Evolutionary conservation across 148 eudicot genomes (phyloP).

Genomic region (Rhododendron simsii): DNA sequence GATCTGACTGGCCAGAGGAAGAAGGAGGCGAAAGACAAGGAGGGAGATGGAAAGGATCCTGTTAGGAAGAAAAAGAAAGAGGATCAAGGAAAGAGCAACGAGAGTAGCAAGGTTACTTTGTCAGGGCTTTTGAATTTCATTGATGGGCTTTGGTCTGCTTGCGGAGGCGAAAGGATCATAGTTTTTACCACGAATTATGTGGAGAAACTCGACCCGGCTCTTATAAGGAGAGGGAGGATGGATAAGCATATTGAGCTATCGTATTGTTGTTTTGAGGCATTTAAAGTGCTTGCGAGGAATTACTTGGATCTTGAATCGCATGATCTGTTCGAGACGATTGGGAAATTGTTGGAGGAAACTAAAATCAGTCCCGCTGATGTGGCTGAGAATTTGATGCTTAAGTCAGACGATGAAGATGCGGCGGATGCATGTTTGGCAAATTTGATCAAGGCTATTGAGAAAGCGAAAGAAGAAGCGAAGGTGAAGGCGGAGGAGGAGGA

Average conservation of each 20-base stretch:
- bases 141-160: constrained; percentile 60
- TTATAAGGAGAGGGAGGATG: constrained; percentile 50
- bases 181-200: constrained; percentile 49
- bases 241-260: constrained; percentile 51
- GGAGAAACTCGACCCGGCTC: constrained; percentile 50
- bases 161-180: constrained; percentile 45
- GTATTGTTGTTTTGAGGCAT: constrained; percentile 40
- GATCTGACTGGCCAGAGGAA: constrained; percentile 45
- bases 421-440: constrained; percentile 18
- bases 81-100: constrained; percentile 5
- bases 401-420: constrained; percentile 17
- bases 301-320: constrained; percentile 41
- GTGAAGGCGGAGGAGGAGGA: constrained; percentile 25
- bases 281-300: constrained; percentile 42
- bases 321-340: constrained; percentile 19
- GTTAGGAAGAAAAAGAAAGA: not conserved
- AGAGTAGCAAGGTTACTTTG: constrained; percentile 35
- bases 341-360: constrained; percentile 25
- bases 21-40: constrained; percentile 12
- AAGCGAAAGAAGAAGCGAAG: not conserved
- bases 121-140: constrained; percentile 59
- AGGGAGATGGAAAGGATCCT: constrained; percentile 11
- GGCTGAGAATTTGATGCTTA: constrained; percentile 54
- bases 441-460: constrained; percentile 28
- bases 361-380: constrained; percentile 55